Evolutionary conservation across 139 green algal species (phyloP).

Genomic region (Chlamydomonas urium): DNA sequence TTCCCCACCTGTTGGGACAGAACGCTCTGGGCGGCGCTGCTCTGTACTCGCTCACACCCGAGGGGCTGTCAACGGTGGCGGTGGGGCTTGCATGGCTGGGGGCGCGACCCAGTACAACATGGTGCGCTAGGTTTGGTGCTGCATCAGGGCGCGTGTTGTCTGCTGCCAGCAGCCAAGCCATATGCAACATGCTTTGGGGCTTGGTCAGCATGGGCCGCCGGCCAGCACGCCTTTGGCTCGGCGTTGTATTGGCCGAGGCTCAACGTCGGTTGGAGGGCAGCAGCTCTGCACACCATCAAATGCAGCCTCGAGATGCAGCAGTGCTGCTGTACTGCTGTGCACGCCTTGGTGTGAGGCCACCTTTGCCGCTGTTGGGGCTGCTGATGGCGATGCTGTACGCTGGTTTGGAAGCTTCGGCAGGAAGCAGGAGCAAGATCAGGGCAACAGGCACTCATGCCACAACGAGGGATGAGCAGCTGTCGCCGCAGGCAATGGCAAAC

Average conservation of each 20-base stretch:
- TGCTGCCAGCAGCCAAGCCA: not conserved
- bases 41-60: not conserved
- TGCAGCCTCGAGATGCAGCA: not conserved
- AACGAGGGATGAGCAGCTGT: not conserved
- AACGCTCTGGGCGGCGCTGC: not conserved
- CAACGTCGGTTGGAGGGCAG: not conserved
- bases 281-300: not conserved
- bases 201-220: not conserved
- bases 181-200: not conserved
- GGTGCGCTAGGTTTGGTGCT: not conserved
- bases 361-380: not conserved
- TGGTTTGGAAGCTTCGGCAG: too few species aligned
- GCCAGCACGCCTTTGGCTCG: not conserved
- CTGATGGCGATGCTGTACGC: not conserved
- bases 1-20: not conserved
- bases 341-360: not conserved
- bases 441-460: too few species aligned
- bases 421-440: too few species aligned
- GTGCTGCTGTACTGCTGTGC: not conserved
- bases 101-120: not conserved
- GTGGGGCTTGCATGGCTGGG: constrained; percentile 1
- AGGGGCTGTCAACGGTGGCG: not conserved
- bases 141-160: not conserved
- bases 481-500: not conserved
- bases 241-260: not conserved